Evolutionary conservation across 257 asterid species (phyloP), one percentile per base, ranked within the genome.

Genomic region (Paulownia fortunei): DNA sequence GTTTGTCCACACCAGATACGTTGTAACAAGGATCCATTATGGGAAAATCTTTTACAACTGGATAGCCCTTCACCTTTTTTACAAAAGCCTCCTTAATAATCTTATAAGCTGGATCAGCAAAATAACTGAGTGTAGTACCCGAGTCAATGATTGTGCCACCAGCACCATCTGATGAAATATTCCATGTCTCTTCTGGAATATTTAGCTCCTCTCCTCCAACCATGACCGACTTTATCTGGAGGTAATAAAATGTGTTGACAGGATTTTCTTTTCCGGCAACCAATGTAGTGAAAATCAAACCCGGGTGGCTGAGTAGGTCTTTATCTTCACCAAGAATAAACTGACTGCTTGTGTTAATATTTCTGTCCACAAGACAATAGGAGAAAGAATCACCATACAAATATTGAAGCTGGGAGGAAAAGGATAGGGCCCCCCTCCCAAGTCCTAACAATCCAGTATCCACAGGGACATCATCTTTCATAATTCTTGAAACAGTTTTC

Each of bases 61-160:
- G 90, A 54, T 91, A 93, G 2, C 83, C 66, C 70, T 82, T 79
- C 27, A 90, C 86, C 77, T 88, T 89, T 63, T 32, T 81, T 61
- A 81, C 80, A 58, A 95, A 91, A 3, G 97, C 94, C 2, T 87
- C 91, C 69, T 83, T 91, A 16, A 95, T 89, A 18, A 84, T 76
- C 83, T 64, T 79, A 74, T 92, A 91, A 27, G 97, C 97, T 0
- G 97, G 99, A 23, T 91, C 96, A 0, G 90, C 88, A 75, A 94
- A 94, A 59, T 92, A 94, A 32, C 94, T 91, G 8, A 94, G 81
- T 2, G 99, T 94, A 0, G 99, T 94, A 0, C 98, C 99, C 2
- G 99, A 94, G 81, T 94, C 99, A 9, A 94, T 78, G 52, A 94
- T 94, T 34, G 98, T 88, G 0, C 98, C 97, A 8, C 98, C 99